phyloP scores from a whole-genome alignment of 2,329 filamentous ascomycete genomes.

The Furcasterigmium sp. region DNA sequence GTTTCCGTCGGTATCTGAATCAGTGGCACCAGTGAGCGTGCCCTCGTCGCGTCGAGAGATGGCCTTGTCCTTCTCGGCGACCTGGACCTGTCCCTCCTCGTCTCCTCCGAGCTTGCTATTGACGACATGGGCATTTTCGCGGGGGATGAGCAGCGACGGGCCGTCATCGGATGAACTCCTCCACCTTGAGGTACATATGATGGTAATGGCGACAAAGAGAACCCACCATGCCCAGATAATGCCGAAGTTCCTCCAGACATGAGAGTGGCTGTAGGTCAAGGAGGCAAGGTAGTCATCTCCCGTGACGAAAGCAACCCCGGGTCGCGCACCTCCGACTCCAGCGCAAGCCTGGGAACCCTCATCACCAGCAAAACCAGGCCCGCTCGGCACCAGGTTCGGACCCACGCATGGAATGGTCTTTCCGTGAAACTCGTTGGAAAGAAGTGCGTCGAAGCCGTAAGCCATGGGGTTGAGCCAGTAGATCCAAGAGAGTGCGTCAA shows the following conservation, averaged over 20 bases:
- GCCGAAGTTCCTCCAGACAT: constrained; percentile 57
- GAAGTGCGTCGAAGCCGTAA: constrained; percentile 63
- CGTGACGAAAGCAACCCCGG: constrained; percentile 41
- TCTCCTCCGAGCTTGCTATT: constrained; percentile 28
- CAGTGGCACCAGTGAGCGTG: constrained; percentile 10
- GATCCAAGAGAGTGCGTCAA: constrained; percentile 58
- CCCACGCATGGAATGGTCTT: constrained; percentile 46
- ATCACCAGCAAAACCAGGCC: constrained; percentile 38
- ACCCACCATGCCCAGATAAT: constrained; percentile 60
- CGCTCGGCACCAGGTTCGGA: constrained; percentile 44
- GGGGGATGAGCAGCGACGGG: constrained; percentile 54
- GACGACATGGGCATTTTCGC: constrained; percentile 46
- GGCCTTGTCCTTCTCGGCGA: constrained; percentile 3
- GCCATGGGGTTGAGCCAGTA: constrained; percentile 63
- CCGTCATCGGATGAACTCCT: constrained; percentile 44
- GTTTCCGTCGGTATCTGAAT: constrained; percentile 18
- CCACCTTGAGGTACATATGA: constrained; percentile 54
- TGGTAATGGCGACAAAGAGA: constrained; percentile 52
- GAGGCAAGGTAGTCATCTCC: constrained; percentile 55
- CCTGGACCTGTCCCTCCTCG: constrained; percentile 38
- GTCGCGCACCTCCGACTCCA: constrained; percentile 49
- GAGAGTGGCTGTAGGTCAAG: constrained; percentile 44
- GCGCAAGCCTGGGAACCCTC: constrained; percentile 44
- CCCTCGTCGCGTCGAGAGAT: constrained; percentile 1
- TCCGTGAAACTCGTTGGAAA: constrained; percentile 66